phyloP scores from a whole-genome alignment of 768 basidiomycete genomes.

The Tulasnella sp. region DNA sequence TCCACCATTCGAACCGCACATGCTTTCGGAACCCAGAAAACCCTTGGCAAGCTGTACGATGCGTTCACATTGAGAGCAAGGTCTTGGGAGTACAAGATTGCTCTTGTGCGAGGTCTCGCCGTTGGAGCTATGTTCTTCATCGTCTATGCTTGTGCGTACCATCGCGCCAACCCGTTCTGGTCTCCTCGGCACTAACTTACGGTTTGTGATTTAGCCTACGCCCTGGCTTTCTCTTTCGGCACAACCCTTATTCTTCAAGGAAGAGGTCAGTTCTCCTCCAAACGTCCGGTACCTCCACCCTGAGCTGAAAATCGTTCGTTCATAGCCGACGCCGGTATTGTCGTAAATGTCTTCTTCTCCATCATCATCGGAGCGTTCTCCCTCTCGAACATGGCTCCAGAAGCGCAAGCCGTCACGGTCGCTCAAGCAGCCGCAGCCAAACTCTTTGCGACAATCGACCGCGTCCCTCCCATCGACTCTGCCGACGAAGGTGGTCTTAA shows the following conservation, averaged over 20 bases:
- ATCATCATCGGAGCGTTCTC: slow-evolving; percentile 26
- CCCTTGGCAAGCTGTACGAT: slow-evolving; percentile 60
- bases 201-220: slow-evolving; percentile 42
- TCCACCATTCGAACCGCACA: slow-evolving; percentile 85
- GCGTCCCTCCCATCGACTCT: slow-evolving; percentile 80
- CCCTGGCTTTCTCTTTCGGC: slow-evolving; percentile 79
- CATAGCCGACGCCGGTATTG: slow-evolving; percentile 26
- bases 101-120: slow-evolving; percentile 46
- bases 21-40: slow-evolving; percentile 76
- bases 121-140: slow-evolving; percentile 63
- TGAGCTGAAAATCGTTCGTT: background rate
- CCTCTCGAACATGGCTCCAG: slow-evolving; percentile 43
- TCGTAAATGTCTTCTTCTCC: background rate
- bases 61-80: slow-evolving; percentile 47
- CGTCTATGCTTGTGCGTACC: slow-evolving; percentile 46
- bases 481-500: slow-evolving; percentile 56
- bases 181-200: background rate
- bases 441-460: slow-evolving; percentile 81
- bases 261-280: slow-evolving; percentile 44
- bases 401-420: slow-evolving; percentile 75
- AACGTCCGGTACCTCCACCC: too few relatives aligned
- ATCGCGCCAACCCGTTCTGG: background rate
- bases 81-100: slow-evolving; percentile 48
- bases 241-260: slow-evolving; percentile 76
- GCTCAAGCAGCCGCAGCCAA: slow-evolving; percentile 85